Evolutionary conservation across 345 rosid species (phyloP).

Genomic region (Brassica juncea): DNA sequence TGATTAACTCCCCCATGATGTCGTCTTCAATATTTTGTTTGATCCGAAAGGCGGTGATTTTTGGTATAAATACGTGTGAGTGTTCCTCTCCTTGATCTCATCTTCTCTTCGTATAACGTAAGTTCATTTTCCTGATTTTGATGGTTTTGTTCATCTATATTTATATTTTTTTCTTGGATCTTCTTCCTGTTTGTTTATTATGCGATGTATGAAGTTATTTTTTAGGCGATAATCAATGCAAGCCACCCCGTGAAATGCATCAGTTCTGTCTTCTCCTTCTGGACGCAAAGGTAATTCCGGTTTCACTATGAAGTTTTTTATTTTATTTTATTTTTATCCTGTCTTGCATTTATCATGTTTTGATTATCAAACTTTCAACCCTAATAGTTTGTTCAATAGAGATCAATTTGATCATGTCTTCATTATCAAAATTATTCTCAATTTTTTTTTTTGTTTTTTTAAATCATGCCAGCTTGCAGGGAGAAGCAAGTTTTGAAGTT

Average conservation of each 20-base stretch:
- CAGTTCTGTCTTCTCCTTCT: neutral
- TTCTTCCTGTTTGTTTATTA: no score
- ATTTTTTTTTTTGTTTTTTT: neutral
- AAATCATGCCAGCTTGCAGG: conserved; percentile 19
- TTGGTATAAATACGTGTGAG: no score
- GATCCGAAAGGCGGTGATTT: no score
- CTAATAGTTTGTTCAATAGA: neutral
- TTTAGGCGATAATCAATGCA: no score
- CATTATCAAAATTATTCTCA: neutral
- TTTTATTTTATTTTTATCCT: neutral
- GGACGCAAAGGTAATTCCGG: neutral
- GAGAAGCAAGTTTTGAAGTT: conserved; percentile 33
- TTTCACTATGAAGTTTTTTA: neutral
- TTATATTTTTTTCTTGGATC: no score
- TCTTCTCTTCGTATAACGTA: no score
- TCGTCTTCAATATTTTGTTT: no score
- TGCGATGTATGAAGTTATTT: no score
- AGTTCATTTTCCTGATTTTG: no score
- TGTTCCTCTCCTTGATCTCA: no score
- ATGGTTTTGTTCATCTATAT: no score
- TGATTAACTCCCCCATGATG: no score
- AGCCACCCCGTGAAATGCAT: neutral
- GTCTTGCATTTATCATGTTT: neutral
- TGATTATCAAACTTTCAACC: neutral
- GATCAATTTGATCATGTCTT: neutral